These are phyloP conservation scores for Mitragyna speciosa DNA, from an alignment of 257 asterid genomes.

Conservation along the genomic window DNA sequence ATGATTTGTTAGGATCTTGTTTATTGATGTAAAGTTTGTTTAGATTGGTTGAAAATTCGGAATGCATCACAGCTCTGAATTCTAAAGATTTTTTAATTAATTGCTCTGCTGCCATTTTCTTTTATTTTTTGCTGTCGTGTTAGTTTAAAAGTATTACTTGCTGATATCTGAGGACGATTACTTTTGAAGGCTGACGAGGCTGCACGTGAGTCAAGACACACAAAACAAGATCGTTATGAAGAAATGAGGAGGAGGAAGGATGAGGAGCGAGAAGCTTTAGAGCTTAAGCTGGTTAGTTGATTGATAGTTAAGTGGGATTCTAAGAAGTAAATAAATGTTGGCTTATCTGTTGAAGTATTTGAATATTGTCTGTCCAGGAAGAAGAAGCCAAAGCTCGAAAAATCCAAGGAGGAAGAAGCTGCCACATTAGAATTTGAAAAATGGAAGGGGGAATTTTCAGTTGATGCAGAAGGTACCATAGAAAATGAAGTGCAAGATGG, in stretches of 20 bases:
- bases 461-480: constrained; percentile 96
- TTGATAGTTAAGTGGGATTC: background rate
- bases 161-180: constrained; percentile 21
- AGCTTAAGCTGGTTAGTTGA: constrained; percentile 72
- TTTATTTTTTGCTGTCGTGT: background rate
- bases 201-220: constrained; percentile 66
- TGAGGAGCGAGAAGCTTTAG: constrained; percentile 95
- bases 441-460: constrained; percentile 93
- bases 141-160: constrained; percentile 6
- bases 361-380: constrained; percentile 52
- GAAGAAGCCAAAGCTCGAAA: constrained; percentile 88
- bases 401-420: constrained; percentile 89
- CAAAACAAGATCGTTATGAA: constrained; percentile 86
- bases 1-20: background rate
- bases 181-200: constrained; percentile 76
- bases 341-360: constrained; percentile 7
- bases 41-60: background rate
- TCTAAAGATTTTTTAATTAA: background rate
- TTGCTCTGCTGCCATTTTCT: background rate
- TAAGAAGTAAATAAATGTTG: background rate
- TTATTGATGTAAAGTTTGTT: background rate
- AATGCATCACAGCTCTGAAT: background rate
- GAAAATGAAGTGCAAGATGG: constrained; percentile 85
- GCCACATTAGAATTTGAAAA: constrained; percentile 89
- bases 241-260: constrained; percentile 84